Percentiles rank a stretch among this genome's conserved stretches.
Conservation (phyloP, 2,329 filamentous ascomycete species). For the Lachnum nothofagi region DNA sequence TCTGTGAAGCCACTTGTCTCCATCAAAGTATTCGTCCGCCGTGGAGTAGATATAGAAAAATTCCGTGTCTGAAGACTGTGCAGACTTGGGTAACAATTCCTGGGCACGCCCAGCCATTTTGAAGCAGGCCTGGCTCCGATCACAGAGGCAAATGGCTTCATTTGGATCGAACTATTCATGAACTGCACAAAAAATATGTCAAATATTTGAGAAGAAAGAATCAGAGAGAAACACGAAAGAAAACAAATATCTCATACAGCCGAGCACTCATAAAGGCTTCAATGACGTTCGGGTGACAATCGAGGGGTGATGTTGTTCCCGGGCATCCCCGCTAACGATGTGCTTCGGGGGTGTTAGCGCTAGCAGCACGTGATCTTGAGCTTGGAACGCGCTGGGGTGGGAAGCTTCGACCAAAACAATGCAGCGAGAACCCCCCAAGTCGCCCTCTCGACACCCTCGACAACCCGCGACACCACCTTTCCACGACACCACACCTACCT, state of each 20-base stretch:
- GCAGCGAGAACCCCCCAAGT: conserved; percentile 7
- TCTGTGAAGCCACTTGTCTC: conserved; percentile 67
- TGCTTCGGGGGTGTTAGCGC: background rate
- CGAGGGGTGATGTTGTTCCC: conserved; percentile 13
- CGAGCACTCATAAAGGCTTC: background rate
- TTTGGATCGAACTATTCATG: no score
- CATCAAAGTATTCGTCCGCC: conserved; percentile 49
- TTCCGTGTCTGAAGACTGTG: conserved; percentile 5
- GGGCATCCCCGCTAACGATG: conserved; percentile 6
- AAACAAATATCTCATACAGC: conserved; percentile 10
- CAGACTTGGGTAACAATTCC: background rate
- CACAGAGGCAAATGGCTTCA: background rate
- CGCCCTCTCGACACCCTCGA: conserved; percentile 16
- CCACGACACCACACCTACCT: conserved; percentile 3
- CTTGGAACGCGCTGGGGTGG: conserved; percentile 5
- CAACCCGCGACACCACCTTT: conserved; percentile 9
- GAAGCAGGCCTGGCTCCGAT: background rate
- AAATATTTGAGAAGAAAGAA: background rate
- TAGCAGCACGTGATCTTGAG: conserved; percentile 8
- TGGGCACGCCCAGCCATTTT: conserved; percentile 8
- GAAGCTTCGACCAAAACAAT: conserved; percentile 25
- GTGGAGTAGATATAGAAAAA: conserved; percentile 21
- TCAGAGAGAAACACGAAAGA: background rate
- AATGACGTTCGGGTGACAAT: no score
- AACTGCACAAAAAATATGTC: no score